Evolutionary conservation across 768 basidiomycete species (phyloP), one percentile per base, ranked within the genome.

Genomic region (Phlebiopsis flavidoalba): DNA sequence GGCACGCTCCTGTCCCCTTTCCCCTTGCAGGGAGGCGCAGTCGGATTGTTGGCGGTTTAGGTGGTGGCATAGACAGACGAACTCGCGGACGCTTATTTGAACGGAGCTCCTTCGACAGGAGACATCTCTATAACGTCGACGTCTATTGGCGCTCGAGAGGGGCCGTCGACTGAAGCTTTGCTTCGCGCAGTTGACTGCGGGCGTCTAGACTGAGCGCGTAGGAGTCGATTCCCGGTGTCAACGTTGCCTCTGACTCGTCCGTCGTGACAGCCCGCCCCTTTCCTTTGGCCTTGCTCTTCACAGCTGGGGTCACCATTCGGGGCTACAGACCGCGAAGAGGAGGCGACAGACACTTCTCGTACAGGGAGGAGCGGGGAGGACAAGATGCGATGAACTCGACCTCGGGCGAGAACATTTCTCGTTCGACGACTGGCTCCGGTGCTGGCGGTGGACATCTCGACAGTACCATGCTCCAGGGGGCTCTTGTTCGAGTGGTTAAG

Each of bases 391-490:
- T 24, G 26, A 57, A 49, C 7, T 61, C 57, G 2, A 35, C 11
- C 36, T 57, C 50, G 1, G 50, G 24, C 17, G 22, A 46, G 40
- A 40, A 56, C 11, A 26, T 36, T 17, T 43, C 17, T 17, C 22
- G 33, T 21, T 37, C 54, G 21, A 54, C 14, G 22, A 49, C 37
- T 19, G 14, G 19, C 19, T 53, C 47, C 17, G 51, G 22, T 12
- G 47, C 54, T 51, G 46, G 58, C 8, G 61, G 45, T 50, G 36
- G 48, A 69, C 91, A 93, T 31, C 71, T 60, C 24, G 88, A 71
- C 91, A 93, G 66, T 83, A 80, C 89, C 89, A 94, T 70, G 79
- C 79, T 66, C 92, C 93, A 40, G 85, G 80, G 1, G 95, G 95
- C 36, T 85, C 77, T 60, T 83, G 77, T 58, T 79, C 74, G 15